Evolutionary conservation across 345 rosid genomes (phyloP), one percentile per base, ranked within the genome.

Genomic region (Sisymbrium altissimum): DNA sequence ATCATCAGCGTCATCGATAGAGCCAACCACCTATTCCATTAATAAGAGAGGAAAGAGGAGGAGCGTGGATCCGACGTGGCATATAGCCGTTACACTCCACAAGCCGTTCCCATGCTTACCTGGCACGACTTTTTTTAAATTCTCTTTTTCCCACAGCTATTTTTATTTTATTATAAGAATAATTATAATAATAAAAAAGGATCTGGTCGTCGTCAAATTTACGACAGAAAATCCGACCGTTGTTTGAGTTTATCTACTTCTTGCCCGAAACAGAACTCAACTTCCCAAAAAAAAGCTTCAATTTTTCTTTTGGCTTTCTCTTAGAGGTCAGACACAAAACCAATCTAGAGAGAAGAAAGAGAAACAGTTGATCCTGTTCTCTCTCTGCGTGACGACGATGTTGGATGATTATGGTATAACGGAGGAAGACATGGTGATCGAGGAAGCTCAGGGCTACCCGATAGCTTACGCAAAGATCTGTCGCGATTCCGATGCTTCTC

Each of bases 371-470:
- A 12, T 56, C 10, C 50, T 18, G 10, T 9, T 53, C 48, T 67
- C 36, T 69, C 36, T 69, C 27, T 56, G 0, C 9, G 49, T 64
- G 54, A 48, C 74, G 23, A 86, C 35, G 13, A 88, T 86, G 90
- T 81, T 83, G 4, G 48, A 44, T 4, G 82, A 82, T 32, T 78
- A 56, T 27, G 61, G 65, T 4, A 81, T 90, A 81, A 59, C 81
- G 5, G 84, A 88, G 21, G 87, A 85, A 15, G 97, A 95, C 36
- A 50, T 86, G 77, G 82, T 25, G 7, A 81, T 90, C 21, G 92
- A 89, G 4, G 87, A 85, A 66, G 81, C 88, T 58, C 83, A 86
- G 3, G 97, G 97, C 4, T 92, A 82, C 80, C 97, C 99, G 5
- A 80, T 75, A 79, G 95, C 96, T 35, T 92, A 84, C 45, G 90